Conservation (phyloP, 129 eudicot genomes). For the Centella asiatica region DNA sequence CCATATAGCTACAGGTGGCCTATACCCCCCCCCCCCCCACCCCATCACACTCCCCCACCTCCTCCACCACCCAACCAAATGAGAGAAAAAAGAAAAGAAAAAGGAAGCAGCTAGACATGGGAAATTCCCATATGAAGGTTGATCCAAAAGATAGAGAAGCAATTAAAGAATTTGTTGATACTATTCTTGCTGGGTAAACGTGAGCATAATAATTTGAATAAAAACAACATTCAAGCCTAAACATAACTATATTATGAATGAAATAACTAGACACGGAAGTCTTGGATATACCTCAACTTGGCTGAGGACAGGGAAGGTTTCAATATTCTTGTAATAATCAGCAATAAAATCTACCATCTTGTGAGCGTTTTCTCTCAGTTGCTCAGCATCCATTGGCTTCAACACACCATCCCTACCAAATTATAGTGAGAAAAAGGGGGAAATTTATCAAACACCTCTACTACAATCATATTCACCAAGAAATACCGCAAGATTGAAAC, state of each 20-base stretch:
- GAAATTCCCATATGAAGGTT: neutral
- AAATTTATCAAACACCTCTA: neutral
- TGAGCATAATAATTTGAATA: no score
- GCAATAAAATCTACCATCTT: slow-evolving; percentile 97
- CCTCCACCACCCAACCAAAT: no score
- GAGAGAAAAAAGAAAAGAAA: no score
- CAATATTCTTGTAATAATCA: slow-evolving; percentile 88
- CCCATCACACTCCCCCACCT: no score
- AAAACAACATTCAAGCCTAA: neutral
- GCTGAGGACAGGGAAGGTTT: slow-evolving; percentile 85
- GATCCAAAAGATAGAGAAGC: neutral
- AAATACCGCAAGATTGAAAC: neutral
- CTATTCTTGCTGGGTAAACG: no score
- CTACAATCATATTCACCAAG: neutral
- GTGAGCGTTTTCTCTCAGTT: slow-evolving; percentile 77
- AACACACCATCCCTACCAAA: slow-evolving; percentile 54
- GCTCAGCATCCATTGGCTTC: slow-evolving; percentile 98
- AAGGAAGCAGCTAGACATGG: neutral
- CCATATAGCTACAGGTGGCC: no score
- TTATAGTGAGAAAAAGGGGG: slow-evolving; percentile 1
- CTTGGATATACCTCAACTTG: slow-evolving; percentile 68
- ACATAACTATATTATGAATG: neutral
- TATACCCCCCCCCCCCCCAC: no score
- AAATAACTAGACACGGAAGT: neutral
- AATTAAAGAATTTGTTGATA: no score